Base-by-base conservation (phyloP, 495 filamentous ascomycete species). In the Xylaria acuta region DNA sequence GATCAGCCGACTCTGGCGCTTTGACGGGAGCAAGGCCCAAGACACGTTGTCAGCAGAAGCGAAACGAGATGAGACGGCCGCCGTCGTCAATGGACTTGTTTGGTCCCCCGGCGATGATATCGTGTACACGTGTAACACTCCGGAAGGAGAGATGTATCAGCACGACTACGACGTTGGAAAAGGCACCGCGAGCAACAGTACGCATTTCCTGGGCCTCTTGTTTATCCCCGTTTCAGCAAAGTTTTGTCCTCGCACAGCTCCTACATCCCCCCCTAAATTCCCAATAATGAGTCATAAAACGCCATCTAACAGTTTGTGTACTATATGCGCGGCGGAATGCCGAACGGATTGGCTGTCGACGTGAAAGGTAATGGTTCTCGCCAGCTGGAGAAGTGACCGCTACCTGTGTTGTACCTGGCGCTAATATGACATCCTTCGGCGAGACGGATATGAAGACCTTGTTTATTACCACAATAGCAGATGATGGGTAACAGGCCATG, bases 291-390 rank as follows among this genome's bases (percentile, higher is more conserved):
- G 30, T n/a, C 16, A 20, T 36, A 20, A 20, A 36, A 8, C 7
- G 18, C 14, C 27, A 36, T 41, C 36, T 63, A 38, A 63, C 59
- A 8, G 18, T 41, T 41, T 3, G 36, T 3, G 25, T 41, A 22
- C 8, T 41, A 41, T 11, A 63, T 20, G 74, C 49, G 66, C 1
- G 78, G 71, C 2, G 70, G 75, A 3, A 75, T 76, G 18, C 75
- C 78, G 6, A 78, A 80, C 11, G 78, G 78, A 22, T 25, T 80
- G 16, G 77, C 73, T 5, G 69, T 80, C 25, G 79, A 76, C n/a
- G 45, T 63, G 11, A 78, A 80, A 43, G 72, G 75, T 1, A 67
- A 78, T 53, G 58, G 36, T 64, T 80, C 18, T 72, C 74, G 43
- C 64, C 75, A 2, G 67, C 75, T 7, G 79, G 64, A 36, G 53